Conservation (phyloP, 176 grass and related monocot genomes). For the Chloris gayana region DNA sequence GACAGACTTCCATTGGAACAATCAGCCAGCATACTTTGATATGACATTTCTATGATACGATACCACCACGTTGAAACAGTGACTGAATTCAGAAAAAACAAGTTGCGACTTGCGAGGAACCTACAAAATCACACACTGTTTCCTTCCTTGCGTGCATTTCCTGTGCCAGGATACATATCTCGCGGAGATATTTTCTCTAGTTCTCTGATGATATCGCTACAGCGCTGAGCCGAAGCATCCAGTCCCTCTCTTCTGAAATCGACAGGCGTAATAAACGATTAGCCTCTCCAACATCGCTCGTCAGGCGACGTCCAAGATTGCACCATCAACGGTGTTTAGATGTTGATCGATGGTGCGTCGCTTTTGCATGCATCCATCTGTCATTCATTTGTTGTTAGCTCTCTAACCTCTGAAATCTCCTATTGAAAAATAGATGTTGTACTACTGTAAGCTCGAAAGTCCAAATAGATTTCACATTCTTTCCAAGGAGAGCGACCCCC, state of each 20-base stretch:
- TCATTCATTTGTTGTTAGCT: neutral
- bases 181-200: neutral
- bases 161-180: neutral
- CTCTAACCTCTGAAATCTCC: neutral
- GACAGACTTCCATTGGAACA: neutral
- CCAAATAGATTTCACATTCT: slow-evolving; percentile 15
- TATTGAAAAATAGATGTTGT: neutral
- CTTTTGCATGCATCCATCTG: slow-evolving; percentile 8
- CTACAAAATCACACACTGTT: neutral
- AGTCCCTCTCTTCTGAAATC: neutral
- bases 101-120: neutral
- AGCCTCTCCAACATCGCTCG: neutral
- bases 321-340: neutral
- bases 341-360: neutral
- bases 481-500: neutral
- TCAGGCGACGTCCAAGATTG: neutral
- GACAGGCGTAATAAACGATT: neutral
- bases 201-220: neutral
- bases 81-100: neutral
- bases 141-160: too few species aligned
- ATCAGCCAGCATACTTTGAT: neutral
- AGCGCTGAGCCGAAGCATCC: neutral
- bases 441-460: neutral
- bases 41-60: slow-evolving; percentile 1
- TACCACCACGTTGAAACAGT: neutral